phyloP scores from a whole-genome alignment of 371 early-diverging fungal species.

The Apophysomyces variabilis region DNA sequence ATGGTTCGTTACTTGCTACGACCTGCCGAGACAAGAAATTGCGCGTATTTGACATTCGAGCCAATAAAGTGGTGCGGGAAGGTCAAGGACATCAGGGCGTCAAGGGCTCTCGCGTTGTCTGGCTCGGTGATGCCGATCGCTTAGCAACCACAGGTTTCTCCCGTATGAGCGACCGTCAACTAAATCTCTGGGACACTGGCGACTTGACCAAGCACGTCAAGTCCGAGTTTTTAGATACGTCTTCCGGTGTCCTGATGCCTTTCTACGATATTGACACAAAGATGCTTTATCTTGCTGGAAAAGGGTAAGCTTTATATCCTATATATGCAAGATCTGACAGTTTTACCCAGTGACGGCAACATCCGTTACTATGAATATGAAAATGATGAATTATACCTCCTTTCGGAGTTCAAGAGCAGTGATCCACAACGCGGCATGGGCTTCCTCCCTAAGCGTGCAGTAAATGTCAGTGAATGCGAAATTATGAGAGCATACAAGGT shows the following conservation, averaged over 20 bases:
- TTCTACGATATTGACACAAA: slow-evolving; percentile 90
- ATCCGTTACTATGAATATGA: slow-evolving; percentile 98
- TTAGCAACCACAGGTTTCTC: slow-evolving; percentile 95
- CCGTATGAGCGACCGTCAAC: slow-evolving; percentile 90
- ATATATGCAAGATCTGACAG: slow-evolving; percentile 14
- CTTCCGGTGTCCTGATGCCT: slow-evolving; percentile 96
- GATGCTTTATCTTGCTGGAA: slow-evolving; percentile 95
- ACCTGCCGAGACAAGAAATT: slow-evolving; percentile 96
- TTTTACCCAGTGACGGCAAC: slow-evolving; percentile 87
- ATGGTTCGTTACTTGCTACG: slow-evolving; percentile 87
- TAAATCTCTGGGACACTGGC: slow-evolving; percentile 86
- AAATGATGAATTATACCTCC: slow-evolving; percentile 75
- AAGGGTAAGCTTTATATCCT: slow-evolving; percentile 62
- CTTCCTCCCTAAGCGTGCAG: slow-evolving; percentile 93
- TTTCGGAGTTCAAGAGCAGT: slow-evolving; percentile 88
- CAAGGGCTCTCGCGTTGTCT: slow-evolving; percentile 93
- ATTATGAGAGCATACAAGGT: slow-evolving; percentile 95
- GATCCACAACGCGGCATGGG: slow-evolving; percentile 93
- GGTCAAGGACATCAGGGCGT: slow-evolving; percentile 91
- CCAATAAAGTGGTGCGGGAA: slow-evolving; percentile 83
- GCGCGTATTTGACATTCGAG: slow-evolving; percentile 91
- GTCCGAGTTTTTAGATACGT: slow-evolving; percentile 83
- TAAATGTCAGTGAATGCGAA: slow-evolving; percentile 87
- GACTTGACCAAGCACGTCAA: slow-evolving; percentile 82
- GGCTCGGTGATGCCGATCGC: slow-evolving; percentile 86